Evolutionary conservation across 305 asterid species (phyloP).

Genomic region (Lippia alba): DNA sequence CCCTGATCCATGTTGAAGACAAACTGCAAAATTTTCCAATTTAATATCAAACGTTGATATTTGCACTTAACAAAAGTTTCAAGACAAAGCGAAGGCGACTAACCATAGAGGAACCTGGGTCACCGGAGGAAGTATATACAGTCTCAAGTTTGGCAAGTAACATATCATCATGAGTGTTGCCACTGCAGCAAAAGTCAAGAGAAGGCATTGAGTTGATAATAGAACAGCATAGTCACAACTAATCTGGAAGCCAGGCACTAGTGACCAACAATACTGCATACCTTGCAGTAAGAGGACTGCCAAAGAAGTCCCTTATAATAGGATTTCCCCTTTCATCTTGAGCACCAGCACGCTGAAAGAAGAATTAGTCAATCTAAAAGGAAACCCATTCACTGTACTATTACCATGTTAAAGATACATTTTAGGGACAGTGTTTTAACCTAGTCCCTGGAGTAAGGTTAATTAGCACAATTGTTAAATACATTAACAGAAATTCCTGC

Average conservation of each 20-base stretch:
- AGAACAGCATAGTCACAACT: constrained; percentile 27
- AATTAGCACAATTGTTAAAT: constrained; percentile 2
- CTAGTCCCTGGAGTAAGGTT: not conserved
- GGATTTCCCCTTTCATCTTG: constrained; percentile 89
- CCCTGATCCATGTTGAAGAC: constrained; percentile 95
- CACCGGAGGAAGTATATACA: constrained; percentile 84
- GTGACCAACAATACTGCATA: constrained; percentile 35
- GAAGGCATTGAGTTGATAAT: constrained; percentile 6
- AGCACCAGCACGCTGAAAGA: constrained; percentile 81
- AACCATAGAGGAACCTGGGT: constrained; percentile 88
- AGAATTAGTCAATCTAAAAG: constrained; percentile 24
- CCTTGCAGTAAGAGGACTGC: constrained; percentile 98
- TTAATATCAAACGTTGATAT: constrained; percentile 13
- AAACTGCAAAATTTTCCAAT: constrained; percentile 55
- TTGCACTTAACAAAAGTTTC: constrained; percentile 11
- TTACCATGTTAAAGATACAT: too few species aligned
- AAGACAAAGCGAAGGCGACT: constrained; percentile 34
- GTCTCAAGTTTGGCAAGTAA: constrained; percentile 90
- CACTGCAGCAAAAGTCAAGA: constrained; percentile 60
- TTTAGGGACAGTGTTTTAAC: too few species aligned
- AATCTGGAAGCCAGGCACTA: constrained; percentile 14
- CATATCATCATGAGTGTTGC: constrained; percentile 87
- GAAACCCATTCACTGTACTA: not conserved
- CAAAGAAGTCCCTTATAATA: constrained; percentile 81
- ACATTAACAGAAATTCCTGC: constrained; percentile 9